Evolutionary conservation across 2,329 filamentous ascomycete genomes (phyloP), one percentile per base, ranked within the genome.

Genomic region (Nothophoma quercina): DNA sequence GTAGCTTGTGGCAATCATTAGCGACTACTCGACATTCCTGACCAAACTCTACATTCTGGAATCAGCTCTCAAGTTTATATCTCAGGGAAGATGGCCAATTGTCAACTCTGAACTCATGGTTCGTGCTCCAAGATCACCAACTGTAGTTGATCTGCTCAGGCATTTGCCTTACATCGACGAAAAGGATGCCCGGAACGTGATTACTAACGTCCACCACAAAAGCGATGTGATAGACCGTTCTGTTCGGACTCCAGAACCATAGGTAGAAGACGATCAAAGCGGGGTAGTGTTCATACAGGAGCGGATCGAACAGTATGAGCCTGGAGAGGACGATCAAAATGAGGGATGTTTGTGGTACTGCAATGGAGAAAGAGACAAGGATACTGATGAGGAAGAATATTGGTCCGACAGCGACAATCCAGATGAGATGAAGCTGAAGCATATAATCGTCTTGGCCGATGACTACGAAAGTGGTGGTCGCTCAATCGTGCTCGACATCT

Each of bases 21-120:
- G 26, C n/a, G 34, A 50, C 41, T 61, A 49, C 22, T 59, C 57
- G 35, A 41, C 30, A 5, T 57, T 55, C 21, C 50, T 61, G 25
- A 45, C 43, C 4, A 54, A 3, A 15, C 35, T 59, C 16, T 55
- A 57, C 22, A 49, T 59, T 16, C 45, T 38, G 6, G 30, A 23
- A 15, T 55, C 49, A 18, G 25, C 34, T 2, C 30, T 57, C 16
- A 54, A 47, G 15, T 45, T 36, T 4, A 50, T 49, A 8, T 53
- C 53, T 18, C 39, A 28, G 19, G 58, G 16, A 6, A 50, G 58
- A 2, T 61, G 56, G 56, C 53, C 53, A 2, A 55, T 38, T 33
- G 52, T 59, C 26, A 52, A 42, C 5, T 26, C 25, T 3, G 49
- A 50, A 5, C 42, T 36, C 21, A 56, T 36, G 12, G 30, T 25